phyloP scores from a whole-genome alignment of 768 basidiomycete species.

The Suillus weaverae region DNA sequence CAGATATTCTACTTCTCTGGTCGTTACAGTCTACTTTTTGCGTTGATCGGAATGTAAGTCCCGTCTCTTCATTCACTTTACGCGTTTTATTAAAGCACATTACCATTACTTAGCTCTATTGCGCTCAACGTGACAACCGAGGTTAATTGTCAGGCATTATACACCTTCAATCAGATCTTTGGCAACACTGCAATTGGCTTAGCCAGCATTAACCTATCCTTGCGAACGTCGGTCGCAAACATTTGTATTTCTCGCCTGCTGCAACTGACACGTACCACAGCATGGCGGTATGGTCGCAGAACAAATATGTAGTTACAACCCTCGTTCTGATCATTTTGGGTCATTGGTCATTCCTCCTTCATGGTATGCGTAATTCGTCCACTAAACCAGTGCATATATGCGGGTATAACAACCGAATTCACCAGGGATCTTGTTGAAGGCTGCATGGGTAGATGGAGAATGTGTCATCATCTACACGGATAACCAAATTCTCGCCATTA shows the following conservation, averaged over 20 bases:
- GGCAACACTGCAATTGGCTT: slow-evolving; percentile 69
- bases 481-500: slow-evolving; percentile 58
- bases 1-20: slow-evolving; percentile 72
- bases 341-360: slow-evolving; percentile 71
- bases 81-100: slow-evolving; percentile 2
- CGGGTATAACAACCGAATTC: background rate
- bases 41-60: slow-evolving; percentile 68
- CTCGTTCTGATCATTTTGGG: slow-evolving; percentile 59
- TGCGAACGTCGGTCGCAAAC: slow-evolving; percentile 55
- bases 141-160: slow-evolving; percentile 66
- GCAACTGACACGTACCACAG: slow-evolving; percentile 31
- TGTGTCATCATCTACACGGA: slow-evolving; percentile 63
- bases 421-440: slow-evolving; percentile 59
- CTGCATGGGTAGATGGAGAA: slow-evolving; percentile 49
- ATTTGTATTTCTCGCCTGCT: background rate
- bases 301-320: slow-evolving; percentile 49
- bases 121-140: slow-evolving; percentile 58
- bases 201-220: slow-evolving; percentile 68
- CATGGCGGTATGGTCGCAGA: slow-evolving; percentile 70
- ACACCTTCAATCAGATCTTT: slow-evolving; percentile 65
- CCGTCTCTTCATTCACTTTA: background rate
- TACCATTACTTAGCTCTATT: slow-evolving; percentile 41
- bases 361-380: slow-evolving; percentile 42
- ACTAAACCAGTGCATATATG: slow-evolving; percentile 4
- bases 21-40: slow-evolving; percentile 63